Base-by-base conservation (phyloP, 495 filamentous ascomycete genomes). In the Durotheca rogersii region DNA sequence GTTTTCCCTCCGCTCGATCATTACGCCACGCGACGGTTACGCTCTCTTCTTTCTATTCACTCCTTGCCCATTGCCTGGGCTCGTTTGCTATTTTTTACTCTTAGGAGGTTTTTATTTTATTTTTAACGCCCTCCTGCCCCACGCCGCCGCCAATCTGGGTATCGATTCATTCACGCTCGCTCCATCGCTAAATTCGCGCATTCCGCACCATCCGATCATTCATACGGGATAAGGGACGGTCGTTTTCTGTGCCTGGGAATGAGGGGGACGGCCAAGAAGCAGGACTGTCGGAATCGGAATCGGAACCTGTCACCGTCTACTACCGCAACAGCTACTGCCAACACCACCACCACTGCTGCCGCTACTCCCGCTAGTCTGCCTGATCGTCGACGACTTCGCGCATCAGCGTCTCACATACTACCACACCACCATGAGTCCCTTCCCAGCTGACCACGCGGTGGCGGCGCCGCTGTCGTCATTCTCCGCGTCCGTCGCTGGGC, bases 361-460 rank as follows among this genome's bases (percentile, higher is more conserved):
- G n/a, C n/a, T n/a, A n/a, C n/a, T n/a, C n/a, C n/a, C n/a, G n/a
- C n/a, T n/a, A n/a, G n/a, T n/a, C n/a, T n/a, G n/a, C n/a, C n/a
- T 27, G 23, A 27, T 27, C 15, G 21, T 32, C 51, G n/a, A 36
- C 25, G 21, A 14, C 30, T 16, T 37, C 9, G 21, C n/a, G 18
- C 4, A 27, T 27, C 31, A n/a, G n/a, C n/a, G 18, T 4, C 39
- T 6, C 12, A 27, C 4, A 18, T 31, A 2, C 4, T 31, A 27
- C 37, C 7, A 35, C 48, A 39, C 45, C 17, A 58, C 45, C 17
- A 58, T 58, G 55, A 53, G 48, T 20, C 55, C 55, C 18, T 34
- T 53, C 14, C 49, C 49, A 40, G 49, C 21, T 40, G 44, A 62
- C 38, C 33, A 32, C 12, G 14, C 43, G 30, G 31, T 27, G 9